A percentile compares a stretch with the other conserved stretches of the same genome.
phyloP scores from a whole-genome alignment of 2,329 filamentous ascomycete species.

The Aspergillus tubingensis region DNA sequence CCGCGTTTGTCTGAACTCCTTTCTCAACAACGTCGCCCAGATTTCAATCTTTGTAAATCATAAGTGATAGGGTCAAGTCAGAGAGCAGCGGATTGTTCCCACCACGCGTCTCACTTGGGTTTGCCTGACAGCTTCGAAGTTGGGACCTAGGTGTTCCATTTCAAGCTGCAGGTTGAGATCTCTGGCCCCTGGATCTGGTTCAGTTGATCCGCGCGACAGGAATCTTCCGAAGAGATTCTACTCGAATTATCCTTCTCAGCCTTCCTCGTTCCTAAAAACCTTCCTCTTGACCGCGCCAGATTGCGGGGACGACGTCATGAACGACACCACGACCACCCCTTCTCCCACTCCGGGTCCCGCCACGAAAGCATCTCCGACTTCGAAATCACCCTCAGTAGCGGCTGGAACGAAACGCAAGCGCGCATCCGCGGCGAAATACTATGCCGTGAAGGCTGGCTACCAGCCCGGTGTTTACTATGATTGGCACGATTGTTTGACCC shows the following conservation, averaged over 20 bases:
- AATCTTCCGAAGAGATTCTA: slow-evolving; percentile 12
- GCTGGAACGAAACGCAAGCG: slow-evolving; percentile 60
- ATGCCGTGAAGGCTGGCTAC: slow-evolving; percentile 63
- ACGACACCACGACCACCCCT: slow-evolving; percentile 36
- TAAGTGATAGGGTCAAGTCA: background rate
- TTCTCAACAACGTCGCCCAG: background rate
- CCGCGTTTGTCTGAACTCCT: background rate
- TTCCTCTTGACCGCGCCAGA: slow-evolving; percentile 1
- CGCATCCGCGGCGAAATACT: slow-evolving; percentile 57
- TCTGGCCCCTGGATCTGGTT: slow-evolving; percentile 19
- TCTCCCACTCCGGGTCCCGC: slow-evolving; percentile 38
- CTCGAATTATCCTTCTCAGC: background rate
- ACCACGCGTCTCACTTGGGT: slow-evolving; percentile 14
- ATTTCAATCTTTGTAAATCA: background rate
- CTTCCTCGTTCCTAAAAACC: background rate
- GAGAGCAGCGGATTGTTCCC: background rate
- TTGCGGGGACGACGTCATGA: slow-evolving; percentile 25
- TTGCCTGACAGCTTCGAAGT: slow-evolving; percentile 28
- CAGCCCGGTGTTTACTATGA: slow-evolving; percentile 64
- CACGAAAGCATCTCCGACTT: slow-evolving; percentile 28
- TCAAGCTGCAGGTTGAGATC: slow-evolving; percentile 26
- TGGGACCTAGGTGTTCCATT: slow-evolving; percentile 31
- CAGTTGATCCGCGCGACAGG: slow-evolving; percentile 16
- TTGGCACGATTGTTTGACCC: slow-evolving; percentile 63
- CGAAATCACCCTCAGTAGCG: slow-evolving; percentile 33